These are phyloP conservation scores for Astrocystis sublimbata DNA, from an alignment of 495 filamentous ascomycete species.

Conservation along the genomic window DNA sequence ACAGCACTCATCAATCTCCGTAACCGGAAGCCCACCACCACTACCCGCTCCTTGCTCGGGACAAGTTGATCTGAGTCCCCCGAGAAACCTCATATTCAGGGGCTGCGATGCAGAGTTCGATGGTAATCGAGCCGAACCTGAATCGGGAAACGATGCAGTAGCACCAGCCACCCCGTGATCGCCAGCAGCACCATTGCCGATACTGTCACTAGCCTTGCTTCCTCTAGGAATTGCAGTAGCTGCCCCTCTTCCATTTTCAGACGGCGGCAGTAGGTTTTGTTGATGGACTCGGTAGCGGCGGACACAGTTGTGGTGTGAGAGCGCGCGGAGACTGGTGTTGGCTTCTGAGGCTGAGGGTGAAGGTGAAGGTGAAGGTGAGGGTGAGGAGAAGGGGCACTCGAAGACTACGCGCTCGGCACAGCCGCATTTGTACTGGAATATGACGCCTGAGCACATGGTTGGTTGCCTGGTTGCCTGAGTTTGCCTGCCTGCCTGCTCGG, in stretches of 20 bases:
- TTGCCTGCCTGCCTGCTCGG: not conserved
- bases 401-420: slow-evolving; percentile 23
- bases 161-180: no score
- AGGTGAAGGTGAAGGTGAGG: not conserved
- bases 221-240: no score
- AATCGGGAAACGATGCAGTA: no score
- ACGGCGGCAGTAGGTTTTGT: not conserved
- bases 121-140: no score
- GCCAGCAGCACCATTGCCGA: no score
- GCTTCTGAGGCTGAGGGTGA: not conserved
- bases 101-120: no score
- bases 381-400: slow-evolving; percentile 21
- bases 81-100: no score
- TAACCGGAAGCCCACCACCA: no score
- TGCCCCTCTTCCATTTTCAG: not conserved
- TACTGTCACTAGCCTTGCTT: no score
- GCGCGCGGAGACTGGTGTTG: not conserved
- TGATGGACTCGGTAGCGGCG: slow-evolving; percentile 3
- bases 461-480: not conserved
- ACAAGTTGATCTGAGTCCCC: no score
- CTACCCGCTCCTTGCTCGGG: no score
- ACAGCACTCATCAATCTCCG: slow-evolving; percentile 25
- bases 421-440: slow-evolving; percentile 28
- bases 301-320: slow-evolving; percentile 1
- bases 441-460: slow-evolving; percentile 27